These are phyloP conservation scores for Oryza punctata DNA, from an alignment of 176 grass and related monocot species.

Conservation along the genomic window DNA sequence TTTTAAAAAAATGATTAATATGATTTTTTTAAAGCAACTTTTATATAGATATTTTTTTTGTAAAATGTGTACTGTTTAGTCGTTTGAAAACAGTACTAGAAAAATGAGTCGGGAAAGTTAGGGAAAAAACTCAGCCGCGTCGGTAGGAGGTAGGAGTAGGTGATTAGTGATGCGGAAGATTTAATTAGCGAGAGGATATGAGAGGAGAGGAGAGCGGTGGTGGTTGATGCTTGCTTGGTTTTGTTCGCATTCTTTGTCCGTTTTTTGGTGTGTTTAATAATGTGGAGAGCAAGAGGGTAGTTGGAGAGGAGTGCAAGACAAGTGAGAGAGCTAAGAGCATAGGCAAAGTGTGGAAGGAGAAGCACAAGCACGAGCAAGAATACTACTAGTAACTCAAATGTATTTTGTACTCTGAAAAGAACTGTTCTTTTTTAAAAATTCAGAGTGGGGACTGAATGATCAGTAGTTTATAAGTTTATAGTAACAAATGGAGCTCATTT, in stretches of 20 bases:
- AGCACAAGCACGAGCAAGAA: constrained; percentile 31
- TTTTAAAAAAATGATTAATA: too few relatives aligned
- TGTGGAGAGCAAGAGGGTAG: constrained; percentile 2
- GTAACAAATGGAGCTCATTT: neutral
- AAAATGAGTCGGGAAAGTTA: too few relatives aligned
- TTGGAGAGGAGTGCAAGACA: constrained; percentile 25
- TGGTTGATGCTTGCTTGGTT: constrained; percentile 22
- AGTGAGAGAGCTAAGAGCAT: constrained; percentile 9
- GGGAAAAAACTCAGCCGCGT: too few relatives aligned
- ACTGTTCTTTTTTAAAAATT: neutral
- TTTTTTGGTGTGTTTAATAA: neutral
- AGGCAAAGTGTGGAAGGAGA: neutral
- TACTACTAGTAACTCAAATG: neutral
- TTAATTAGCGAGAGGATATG: constrained; percentile 28
- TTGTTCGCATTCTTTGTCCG: constrained; percentile 47
- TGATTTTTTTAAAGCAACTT: too few relatives aligned
- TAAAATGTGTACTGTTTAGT: too few relatives aligned
- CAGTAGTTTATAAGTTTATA: neutral
- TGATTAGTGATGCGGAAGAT: constrained; percentile 16
- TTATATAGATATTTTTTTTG: too few relatives aligned
- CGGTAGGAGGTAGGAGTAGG: neutral
- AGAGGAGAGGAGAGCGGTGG: neutral
- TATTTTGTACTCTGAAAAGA: neutral
- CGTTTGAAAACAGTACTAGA: too few relatives aligned
- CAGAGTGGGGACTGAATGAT: neutral